Base-by-base conservation (phyloP, 139 green algal species). In the Picochlorum sp. region DNA sequence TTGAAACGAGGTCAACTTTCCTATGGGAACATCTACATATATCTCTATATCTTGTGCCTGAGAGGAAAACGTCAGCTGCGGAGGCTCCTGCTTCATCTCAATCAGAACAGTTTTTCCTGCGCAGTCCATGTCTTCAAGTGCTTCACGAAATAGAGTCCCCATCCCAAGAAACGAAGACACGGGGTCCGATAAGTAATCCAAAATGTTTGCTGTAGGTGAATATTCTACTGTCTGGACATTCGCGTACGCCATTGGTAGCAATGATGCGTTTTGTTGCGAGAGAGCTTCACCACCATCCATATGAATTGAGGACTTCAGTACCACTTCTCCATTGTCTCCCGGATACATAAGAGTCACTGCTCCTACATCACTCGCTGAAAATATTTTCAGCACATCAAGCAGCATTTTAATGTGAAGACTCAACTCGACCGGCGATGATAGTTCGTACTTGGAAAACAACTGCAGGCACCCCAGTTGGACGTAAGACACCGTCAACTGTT, bases 41-140 rank as follows among this genome's bases (percentile, higher is more conserved):
- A 72, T 60, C 5, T 33, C 24, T 14, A 62, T 28, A 31, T 61
- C 16, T 33, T 41, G 35, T 45, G 51, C 57, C 28, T 32, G 8
- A 32, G 43, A 63, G 2, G 26, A 49, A 20, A 73, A 35, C 0
- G 24, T 24, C 7, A 73, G 40, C 14, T 50, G n/a, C 9, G 24
- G 41, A 26, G 65, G 65, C 16, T 30, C 41, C 33, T 57, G 33
- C 36, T 22, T 26, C 47, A 73, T 26, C 5, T 39, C 36, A 12
- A 73, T 30, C 31, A 33, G n/a, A 13, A 73, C 56, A 7, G 33
- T 50, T 25, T 44, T 57, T 4, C 41, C 50, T 8, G 57, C 61
- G 57, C 59, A 68, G n/a, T 67, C 59, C 39, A 73, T 16, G 40
- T 73, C 65, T 32, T 73, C 65, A 4, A 73, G 57, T 2, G 58